Evolutionary conservation across 306 rosid genomes (phyloP), one percentile per base, ranked within the genome.

Genomic region (Echinosophora koreensis): DNA sequence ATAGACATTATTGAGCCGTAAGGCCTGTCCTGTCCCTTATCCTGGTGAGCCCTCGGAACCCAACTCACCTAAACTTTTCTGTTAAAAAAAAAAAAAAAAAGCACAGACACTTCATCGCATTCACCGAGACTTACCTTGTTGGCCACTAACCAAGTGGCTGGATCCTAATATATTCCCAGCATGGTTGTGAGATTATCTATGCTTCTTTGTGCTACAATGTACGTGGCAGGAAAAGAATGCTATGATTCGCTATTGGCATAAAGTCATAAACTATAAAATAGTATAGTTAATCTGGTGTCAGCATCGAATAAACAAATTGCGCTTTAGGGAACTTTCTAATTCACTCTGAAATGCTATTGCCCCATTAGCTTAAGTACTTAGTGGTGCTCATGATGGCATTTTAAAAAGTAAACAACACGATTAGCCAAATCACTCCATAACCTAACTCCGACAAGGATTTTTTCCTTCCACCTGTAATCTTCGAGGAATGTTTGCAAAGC

Each of bases 311-410:
- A 56, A 56, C 57, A 74, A 79, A 61, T 75, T 76, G 51, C 56
- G 22, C 73, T 76, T 80, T 84, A 39, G 80, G 62, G 61, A 49
- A 76, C 30, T 70, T 70, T 42, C 37, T 14, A 34, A 69, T 66
- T 44, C 22, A 55, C 12, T 38, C 44, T 6, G 54, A 27, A 56
- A 13, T 32, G 59, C 47, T 16, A 47, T 14, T 63, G 74, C 28
- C 58, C 67, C 66, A 79, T 49, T 78, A 47, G 76, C 61, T 76
- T 15, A 55, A 56, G 66, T 39, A 18, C 38, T 37, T 47, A 70
- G 81, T 80, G 84, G 82, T 66, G 32, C 70, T 75, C 58, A 74
- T 65, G 70, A 80, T 76, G 65, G 76, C 80, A 39, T 75, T 56
- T 49, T 60, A 28, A 64, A 73, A 81, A 55, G 72, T 46, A 39